Base-by-base conservation (phyloP, 2,329 filamentous ascomycete species). In the Phaeoacremonium minimum region DNA sequence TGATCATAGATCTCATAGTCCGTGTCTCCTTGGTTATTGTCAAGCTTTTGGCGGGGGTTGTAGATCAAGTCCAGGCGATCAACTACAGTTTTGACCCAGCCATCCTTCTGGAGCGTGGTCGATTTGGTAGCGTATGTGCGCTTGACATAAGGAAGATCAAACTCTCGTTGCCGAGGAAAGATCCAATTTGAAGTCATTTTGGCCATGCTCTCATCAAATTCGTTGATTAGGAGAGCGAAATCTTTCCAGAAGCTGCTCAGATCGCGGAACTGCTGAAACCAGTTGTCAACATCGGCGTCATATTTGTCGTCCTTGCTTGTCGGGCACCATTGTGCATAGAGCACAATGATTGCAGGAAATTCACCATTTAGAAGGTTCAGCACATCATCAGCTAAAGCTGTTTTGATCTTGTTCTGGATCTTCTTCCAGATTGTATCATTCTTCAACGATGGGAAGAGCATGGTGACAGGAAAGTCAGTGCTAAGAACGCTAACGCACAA, bases 301-400 rank as follows among this genome's bases (percentile, higher is more conserved):
- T 60, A 61, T 34, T 44, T 45, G 42, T 68, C 64, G 2, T 45
- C 47, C 35, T 49, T 47, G 35, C 35, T 49, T 14, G 65, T 57
- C 1, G 67, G 67, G 2, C 67, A 64, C 62, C 65, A 73, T 40
- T 73, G 68, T 4, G 68, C 69, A 29, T 69, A 73, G 9, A 72
- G 56, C 5, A 71, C 48, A 14, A 72, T 67, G 0, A 53, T 48
- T 0, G 60, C 55, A 2, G 64, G 64, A 55, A 61, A 68, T 6
- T 47, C 51, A 15, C 58, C 55, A 5, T 57, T 37, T 2, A 60
- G 58, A 29, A 62, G 44, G 13, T 59, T 45, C 4, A 61, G 58
- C 28, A 64, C 58, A 9, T 60, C 53, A 18, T 61, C 53, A 1
- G 58, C 59, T n/a, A 63, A 51, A 5, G 51, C 45, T 2, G 52